Conservation (phyloP, 805 yeast species). For the Hanseniaspora occidentalis region DNA sequence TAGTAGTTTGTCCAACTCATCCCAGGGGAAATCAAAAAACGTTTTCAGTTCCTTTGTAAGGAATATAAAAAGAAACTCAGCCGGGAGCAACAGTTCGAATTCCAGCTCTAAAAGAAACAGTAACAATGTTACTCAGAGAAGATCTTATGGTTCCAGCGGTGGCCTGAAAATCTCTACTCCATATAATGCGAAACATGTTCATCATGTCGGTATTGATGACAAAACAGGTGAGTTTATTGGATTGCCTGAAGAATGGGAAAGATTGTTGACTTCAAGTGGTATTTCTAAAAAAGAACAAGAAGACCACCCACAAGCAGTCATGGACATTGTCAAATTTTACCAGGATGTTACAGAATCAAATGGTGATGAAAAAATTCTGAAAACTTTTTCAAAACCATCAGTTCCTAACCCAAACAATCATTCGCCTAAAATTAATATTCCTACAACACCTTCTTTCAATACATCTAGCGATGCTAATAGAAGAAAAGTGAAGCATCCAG, state of each 20-base stretch:
- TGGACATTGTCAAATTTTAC: constrained; percentile 80
- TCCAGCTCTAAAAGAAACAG: constrained; percentile 12
- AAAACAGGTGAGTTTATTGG: constrained; percentile 83
- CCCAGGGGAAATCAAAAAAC: constrained; percentile 35
- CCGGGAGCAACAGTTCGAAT: constrained; percentile 29
- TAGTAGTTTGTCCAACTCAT: constrained; percentile 22
- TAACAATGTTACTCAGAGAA: constrained; percentile 10
- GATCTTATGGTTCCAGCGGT: constrained; percentile 8
- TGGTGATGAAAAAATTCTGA: constrained; percentile 29
- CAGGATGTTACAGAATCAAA: constrained; percentile 39
- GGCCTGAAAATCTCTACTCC: constrained; percentile 71
- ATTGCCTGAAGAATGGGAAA: constrained; percentile 87
- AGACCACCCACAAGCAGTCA: constrained; percentile 79
- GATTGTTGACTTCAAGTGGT: constrained; percentile 69
- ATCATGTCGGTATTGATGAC: constrained; percentile 86
- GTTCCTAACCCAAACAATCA: background rate
- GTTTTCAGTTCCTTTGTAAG: constrained; percentile 38
- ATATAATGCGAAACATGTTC: constrained; percentile 77
- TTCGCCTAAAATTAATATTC: background rate
- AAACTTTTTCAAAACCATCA: constrained; percentile 22
- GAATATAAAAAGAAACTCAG: constrained; percentile 19
- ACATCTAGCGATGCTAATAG: constrained; percentile 14
- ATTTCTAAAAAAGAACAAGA: constrained; percentile 80
- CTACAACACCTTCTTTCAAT: constrained; percentile 23
- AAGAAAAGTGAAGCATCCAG: background rate